A percentile compares a stretch with the other conserved stretches of the same genome.
phyloP scores from a whole-genome alignment of 23 red algal species.

The Gracilariopsis chorda region DNA sequence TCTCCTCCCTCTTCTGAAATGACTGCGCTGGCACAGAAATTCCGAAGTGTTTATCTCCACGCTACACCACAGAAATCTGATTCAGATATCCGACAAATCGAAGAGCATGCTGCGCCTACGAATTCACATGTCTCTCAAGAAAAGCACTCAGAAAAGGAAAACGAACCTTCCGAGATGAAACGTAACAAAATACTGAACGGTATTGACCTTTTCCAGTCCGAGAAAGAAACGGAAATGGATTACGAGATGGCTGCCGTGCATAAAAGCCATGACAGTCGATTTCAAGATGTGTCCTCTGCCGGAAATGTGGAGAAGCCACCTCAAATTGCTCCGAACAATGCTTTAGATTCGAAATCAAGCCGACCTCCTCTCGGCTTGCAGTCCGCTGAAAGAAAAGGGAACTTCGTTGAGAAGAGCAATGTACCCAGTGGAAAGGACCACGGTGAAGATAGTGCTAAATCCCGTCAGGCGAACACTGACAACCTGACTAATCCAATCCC shows the following conservation, averaged over 20 bases:
- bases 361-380: not conserved
- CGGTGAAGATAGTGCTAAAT: not conserved
- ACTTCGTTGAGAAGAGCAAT: not conserved
- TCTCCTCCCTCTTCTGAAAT: slow-evolving; percentile 35
- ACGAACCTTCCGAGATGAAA: not conserved
- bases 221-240: not conserved
- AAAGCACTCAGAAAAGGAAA: not conserved
- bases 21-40: slow-evolving; percentile 29
- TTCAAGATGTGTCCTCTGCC: not conserved
- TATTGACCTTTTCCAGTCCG: not conserved
- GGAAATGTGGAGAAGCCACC: not conserved
- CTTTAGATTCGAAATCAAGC: too few species aligned
- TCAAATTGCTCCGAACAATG: not conserved
- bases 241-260: not conserved
- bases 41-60: slow-evolving; percentile 13
- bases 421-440: not conserved
- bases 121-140: not conserved
- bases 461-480: not conserved
- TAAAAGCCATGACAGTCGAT: not conserved
- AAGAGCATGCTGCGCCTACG: not conserved
- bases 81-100: not conserved
- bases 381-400: not conserved
- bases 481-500: not conserved
- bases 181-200: not conserved
- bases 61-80: not conserved